Conservation (phyloP, 139 green algal genomes). For the Astrephomene gubernaculifera region DNA sequence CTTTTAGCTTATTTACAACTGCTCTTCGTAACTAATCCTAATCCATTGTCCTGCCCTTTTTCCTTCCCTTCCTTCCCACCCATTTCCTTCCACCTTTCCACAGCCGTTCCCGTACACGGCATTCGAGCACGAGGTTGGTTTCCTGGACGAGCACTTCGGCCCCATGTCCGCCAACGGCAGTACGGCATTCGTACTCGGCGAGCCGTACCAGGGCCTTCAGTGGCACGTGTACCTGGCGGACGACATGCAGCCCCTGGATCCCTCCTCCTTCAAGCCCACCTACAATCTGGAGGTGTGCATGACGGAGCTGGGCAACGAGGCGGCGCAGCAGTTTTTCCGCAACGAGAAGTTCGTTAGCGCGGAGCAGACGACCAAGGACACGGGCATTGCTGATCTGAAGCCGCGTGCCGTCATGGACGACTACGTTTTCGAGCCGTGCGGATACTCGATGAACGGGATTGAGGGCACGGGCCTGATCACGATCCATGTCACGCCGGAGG, state of each 20-base stretch:
- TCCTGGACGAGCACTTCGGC: slow-evolving; percentile 80
- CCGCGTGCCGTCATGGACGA: slow-evolving; percentile 91
- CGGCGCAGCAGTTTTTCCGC: slow-evolving; percentile 83
- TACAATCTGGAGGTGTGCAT: slow-evolving; percentile 97
- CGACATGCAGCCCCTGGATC: slow-evolving; percentile 6
- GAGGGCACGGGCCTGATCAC: slow-evolving; percentile 85
- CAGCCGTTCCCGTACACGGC: slow-evolving; percentile 70
- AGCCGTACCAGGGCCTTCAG: slow-evolving; percentile 83
- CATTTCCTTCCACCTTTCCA: too few relatives aligned
- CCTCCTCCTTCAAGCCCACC: slow-evolving; percentile 47
- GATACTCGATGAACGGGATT: slow-evolving; percentile 98
- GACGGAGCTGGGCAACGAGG: slow-evolving; percentile 84
- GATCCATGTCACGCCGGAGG: slow-evolving; percentile 98
- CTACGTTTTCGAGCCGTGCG: slow-evolving; percentile 99
- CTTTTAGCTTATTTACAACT: too few relatives aligned
- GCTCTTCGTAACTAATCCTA: too few relatives aligned
- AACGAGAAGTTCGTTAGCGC: slow-evolving; percentile 72
- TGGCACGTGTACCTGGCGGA: slow-evolving; percentile 96
- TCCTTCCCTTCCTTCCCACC: not conserved
- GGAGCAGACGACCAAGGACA: slow-evolving; percentile 67
- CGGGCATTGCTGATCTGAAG: slow-evolving; percentile 83
- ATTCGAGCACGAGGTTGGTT: slow-evolving; percentile 83
- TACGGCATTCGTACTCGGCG: slow-evolving; percentile 88
- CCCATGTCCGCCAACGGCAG: slow-evolving; percentile 70
- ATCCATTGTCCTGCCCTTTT: too few relatives aligned